Evolutionary conservation across 768 basidiomycete species (phyloP).

Genomic region (Lactarius tabidus): DNA sequence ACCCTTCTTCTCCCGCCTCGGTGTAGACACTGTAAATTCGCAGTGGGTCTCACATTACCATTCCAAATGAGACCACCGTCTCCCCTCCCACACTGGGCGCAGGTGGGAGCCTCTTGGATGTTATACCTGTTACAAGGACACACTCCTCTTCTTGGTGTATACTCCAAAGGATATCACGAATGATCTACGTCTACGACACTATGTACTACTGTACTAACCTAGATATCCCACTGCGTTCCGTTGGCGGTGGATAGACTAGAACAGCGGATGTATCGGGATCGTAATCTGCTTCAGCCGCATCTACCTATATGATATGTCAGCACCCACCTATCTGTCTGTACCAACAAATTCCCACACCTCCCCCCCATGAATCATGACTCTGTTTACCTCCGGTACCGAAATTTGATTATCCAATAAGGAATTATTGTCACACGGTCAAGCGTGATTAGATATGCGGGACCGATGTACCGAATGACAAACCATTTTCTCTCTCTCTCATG

Average conservation of each 20-base stretch:
- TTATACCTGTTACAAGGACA: background rate
- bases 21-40: background rate
- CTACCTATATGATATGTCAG: constrained; percentile 2
- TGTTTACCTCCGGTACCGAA: constrained; percentile 5
- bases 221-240: constrained; percentile 10
- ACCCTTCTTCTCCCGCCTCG: constrained; percentile 20
- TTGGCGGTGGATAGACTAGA: constrained; percentile 20
- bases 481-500: constrained; percentile 41
- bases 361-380: constrained; percentile 9
- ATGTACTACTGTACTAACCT: constrained; percentile 17
- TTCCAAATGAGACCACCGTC: background rate
- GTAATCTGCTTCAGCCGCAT: background rate
- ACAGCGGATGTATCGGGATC: constrained; percentile 3
- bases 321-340: background rate
- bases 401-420: background rate
- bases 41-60: background rate
- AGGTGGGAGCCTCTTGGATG: constrained; percentile 1
- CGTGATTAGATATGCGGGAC: background rate
- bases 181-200: background rate
- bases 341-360: background rate
- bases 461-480: constrained; percentile 1
- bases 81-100: background rate
- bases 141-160: constrained; percentile 5
- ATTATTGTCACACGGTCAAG: constrained; percentile 10
- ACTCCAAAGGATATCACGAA: constrained; percentile 1